Percentiles rank a stretch among this genome's conserved stretches.
Conservation (phyloP, 208 protist species). For the Trypanosoma platydactyli region DNA sequence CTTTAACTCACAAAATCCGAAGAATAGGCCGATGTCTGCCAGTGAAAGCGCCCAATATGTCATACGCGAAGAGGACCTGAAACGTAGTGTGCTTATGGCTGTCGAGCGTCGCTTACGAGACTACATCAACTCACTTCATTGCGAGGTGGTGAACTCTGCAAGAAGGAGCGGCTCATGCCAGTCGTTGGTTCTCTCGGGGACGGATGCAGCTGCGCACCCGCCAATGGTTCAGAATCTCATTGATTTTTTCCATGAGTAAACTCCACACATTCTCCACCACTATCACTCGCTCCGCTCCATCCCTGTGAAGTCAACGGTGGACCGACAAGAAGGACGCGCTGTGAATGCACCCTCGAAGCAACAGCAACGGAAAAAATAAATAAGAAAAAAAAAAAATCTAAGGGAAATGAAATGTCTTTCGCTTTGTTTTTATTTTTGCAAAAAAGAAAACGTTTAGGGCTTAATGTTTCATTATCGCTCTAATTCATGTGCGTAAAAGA, state of each 20-base stretch:
- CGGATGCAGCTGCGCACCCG: background rate
- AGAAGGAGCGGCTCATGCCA: no score
- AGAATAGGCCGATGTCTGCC: background rate
- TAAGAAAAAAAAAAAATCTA: no score
- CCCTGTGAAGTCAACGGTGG: no score
- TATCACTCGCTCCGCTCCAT: no score
- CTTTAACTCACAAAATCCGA: background rate
- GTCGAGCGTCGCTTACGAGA: conserved; percentile 11
- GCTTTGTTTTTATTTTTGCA: no score
- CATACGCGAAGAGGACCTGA: conserved; percentile 9
- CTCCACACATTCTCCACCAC: no score
- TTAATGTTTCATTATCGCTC: no score
- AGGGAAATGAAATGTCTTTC: no score
- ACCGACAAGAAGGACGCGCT: no score
- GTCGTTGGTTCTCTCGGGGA: background rate
- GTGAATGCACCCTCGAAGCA: no score
- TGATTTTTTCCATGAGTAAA: conserved; percentile 19
- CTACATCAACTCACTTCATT: background rate
- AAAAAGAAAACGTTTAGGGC: no score
- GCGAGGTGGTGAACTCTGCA: background rate
- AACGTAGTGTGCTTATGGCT: conserved; percentile 13
- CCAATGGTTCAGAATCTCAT: conserved; percentile 26
- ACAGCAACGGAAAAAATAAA: no score
- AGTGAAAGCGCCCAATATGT: background rate
- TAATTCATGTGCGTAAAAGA: background rate